Evolutionary conservation across 2,329 filamentous ascomycete species (phyloP), one percentile per base, ranked within the genome.

Genomic region (Fusarium verrucosum): DNA sequence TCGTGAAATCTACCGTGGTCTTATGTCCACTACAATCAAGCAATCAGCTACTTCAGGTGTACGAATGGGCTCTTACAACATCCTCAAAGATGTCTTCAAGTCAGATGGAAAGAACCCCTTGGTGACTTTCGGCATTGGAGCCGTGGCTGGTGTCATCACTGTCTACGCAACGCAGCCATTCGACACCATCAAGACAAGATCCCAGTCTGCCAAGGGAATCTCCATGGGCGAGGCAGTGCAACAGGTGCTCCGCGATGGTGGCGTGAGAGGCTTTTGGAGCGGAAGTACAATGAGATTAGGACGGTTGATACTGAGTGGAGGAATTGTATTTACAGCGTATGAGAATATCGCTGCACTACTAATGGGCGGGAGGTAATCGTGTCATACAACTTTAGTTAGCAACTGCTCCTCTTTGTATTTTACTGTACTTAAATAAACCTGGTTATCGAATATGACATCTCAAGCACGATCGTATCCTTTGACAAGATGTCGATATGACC

Each of bases 261-360:
- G 88, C 0, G 63, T 89, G 3, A 80, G 77, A 35, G 87, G 84
- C 0, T 86, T 90, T 60, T 91, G 88, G 88, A 85, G 83, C 57
- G 88, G 88, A 1, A 90, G 87, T 30, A 85, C 86, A 0, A 90
- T 91, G 88, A 80, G 89, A 53, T 70, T 91, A 22, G 87, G 87
- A 1, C 75, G 88, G 60, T 82, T 88, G 5, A 80, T 90, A 1
- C 81, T 90, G 40, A 87, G 85, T 65, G 88, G 88, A n/a, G 87
- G 88, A 0, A 89, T 89, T 57, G 74, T 89, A 2, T 89, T 89
- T 62, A 87, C 85, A 3, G 82, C 84, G 4, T 88, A 88, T 69
- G 87, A 89, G 70, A 82, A 84, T 58, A 80, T 84, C 14, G 80
- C 82, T 0, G 45, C 44, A 0, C 14, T 65, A 3, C 23, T 65